Evolutionary conservation across 139 green algal genomes (phyloP).

Genomic region (Trebouxia sp.): DNA sequence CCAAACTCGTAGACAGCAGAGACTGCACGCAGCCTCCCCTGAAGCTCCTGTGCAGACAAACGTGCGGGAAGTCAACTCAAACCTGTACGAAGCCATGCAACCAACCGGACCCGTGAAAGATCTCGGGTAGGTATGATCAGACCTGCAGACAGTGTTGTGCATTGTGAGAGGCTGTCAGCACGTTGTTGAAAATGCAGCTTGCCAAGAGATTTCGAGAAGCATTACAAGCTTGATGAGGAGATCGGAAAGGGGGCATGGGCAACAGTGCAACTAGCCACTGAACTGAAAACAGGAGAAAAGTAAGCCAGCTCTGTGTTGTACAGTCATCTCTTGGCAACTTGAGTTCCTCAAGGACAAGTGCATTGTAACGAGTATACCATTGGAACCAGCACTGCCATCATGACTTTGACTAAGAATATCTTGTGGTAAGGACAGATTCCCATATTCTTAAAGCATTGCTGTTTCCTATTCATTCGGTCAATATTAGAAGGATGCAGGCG

Average conservation of each 20-base stretch:
- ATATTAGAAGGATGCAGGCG: slow-evolving; percentile 26
- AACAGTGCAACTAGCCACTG: background rate
- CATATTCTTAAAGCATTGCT: too few species aligned
- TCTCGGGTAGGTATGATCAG: background rate
- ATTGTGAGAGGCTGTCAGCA: background rate
- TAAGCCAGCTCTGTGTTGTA: background rate
- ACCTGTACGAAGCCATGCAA: background rate
- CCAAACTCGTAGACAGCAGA: background rate
- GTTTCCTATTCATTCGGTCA: too few species aligned
- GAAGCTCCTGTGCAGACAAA: too few species aligned
- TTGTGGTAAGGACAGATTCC: too few species aligned
- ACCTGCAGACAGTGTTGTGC: background rate
- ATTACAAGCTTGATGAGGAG: slow-evolving; percentile 26
- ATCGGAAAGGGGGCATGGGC: slow-evolving; percentile 22
- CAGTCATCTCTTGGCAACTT: background rate
- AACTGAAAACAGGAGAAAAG: background rate
- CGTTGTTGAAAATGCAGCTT: slow-evolving; percentile 11
- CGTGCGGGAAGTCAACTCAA: background rate
- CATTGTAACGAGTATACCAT: background rate
- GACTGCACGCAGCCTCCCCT: background rate
- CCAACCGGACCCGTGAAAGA: background rate
- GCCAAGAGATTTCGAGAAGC: slow-evolving; percentile 16
- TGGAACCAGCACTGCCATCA: background rate
- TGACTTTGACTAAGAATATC: background rate
- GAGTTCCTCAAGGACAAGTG: background rate